Evolutionary conservation across 306 rosid species (phyloP), one percentile per base, ranked within the genome.

Genomic region (Pyrus betulifolia): DNA sequence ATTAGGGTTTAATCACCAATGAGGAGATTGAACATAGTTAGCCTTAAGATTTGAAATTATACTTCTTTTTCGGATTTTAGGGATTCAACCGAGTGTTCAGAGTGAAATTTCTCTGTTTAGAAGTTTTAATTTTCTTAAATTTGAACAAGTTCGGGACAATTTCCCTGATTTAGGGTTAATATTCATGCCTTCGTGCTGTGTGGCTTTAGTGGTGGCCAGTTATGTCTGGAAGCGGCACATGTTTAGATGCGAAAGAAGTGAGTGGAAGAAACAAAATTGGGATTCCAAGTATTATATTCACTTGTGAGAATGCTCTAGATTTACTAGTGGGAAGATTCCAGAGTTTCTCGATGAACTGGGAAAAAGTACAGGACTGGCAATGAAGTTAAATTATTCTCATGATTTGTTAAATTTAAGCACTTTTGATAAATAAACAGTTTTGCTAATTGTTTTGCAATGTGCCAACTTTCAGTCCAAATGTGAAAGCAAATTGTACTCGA

Each of bases 1-100:
- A 61, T 71, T 83, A 76, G 81, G 83, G 84, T 79, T 79, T 57
- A 35, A 35, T 4, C 12, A 52, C 51, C 25, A 13, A 23, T 49
- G 7, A 21, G 45, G 33, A 77, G 74, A 28, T 74, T 62, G 18
- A 31, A 45, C 58, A n/a, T 49, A 21, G 22, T 18, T 5, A 6
- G 8, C 45, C 9, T 71, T 71, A 19, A 59, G 78, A 30, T 51
- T 70, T 80, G 13, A 6, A 42, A 19, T 80, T 55, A 5, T 13
- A 54, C 18, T 70, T 77, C 15, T 5, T 18, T 68, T 69, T 28
- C 14, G 17, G 21, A 12, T 52, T 60, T 59, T 13, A 6, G 31
- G 54, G 27, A 17, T 64, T 58, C 19, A 19, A 64, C 21, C 60
- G 63, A 67, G 33, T 79, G 45, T 51, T 45, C 28, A 44, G 74